Evolutionary conservation across 805 yeast genomes (phyloP), one percentile per base, ranked within the genome.

Genomic region (Wickerhamiella domercqiae): DNA sequence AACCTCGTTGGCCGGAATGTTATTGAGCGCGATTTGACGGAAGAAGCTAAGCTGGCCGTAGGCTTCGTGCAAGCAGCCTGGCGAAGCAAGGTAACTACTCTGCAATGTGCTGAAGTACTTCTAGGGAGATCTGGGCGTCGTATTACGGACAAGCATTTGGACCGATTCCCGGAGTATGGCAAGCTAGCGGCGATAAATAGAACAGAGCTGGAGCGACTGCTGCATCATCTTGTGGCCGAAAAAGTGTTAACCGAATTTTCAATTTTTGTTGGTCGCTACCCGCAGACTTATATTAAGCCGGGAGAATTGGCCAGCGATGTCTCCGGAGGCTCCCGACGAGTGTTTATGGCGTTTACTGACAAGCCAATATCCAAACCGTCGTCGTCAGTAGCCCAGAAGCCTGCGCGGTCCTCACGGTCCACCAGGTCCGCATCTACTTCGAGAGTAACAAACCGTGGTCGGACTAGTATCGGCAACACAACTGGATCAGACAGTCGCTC

Each of bases 61-160:
- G 53, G 61, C 11, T 55, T 86, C 41, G 80, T 86, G 2, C 58
- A 65, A 37, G 52, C 63, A 3, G 51, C 83, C 13, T 75, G 73
- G 44, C 35, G 41, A 7, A 55, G 56, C 20, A 67, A 71, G 39
- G 83, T 84, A 3, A 86, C 97, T 0, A 64, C 78, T 7, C 64
- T 79, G 9, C 76, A 82, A 47, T 77, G 87, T 52, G 86, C 82
- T 46, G 96, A 86, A 55, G 66, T 83, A 4, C 76, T 75, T 55
- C 20, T 31, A 9, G 49, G 49, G 7, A 31, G 40, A 71, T 76
- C 48, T 94, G 96, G 0, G 70, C 83, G 0, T 71, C 66, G 45
- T 60, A 62, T 40, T 65, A 67, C n/a, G 77, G 66, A 63, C 24
- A 62, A 71, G 32, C 82, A 84, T 0, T 81, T 78, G 49, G 73